Base-by-base conservation (phyloP, 176 grass and related monocot species). In the Avena insularis region DNA sequence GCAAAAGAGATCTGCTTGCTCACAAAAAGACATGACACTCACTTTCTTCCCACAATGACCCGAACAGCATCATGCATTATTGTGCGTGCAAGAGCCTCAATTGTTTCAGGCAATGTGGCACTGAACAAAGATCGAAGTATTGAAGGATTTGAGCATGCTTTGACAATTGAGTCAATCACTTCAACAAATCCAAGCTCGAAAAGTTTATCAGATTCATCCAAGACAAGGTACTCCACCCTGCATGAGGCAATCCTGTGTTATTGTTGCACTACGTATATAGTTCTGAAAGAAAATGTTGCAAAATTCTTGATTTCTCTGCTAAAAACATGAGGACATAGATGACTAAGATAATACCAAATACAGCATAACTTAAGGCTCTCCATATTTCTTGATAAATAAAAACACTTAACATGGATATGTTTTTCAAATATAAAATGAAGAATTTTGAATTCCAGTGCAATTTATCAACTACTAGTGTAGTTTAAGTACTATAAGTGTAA, bases 151-250 rank as follows among this genome's bases (percentile, higher is more conserved):
- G 91, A 98, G 82, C 93, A 98, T 47, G 93, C 90, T 89, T 92
- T 88, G 8, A 98, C 91, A 61, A 95, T 46, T 75, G 90, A 95
- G 89, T 95, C 93, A 43, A 95, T 92, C 75, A 95, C 91, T 87
- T 95, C 93, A 21, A 98, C 90, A 60, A 98, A 98, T 56, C 96
- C 93, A 70, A 98, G 93, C 86, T 95, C 96, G 84, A 98, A 98
- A 84, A 95, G 92, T 62, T 98, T 98, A 89, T 98, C 92, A 79
- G 96, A 95, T 83, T 98, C 96, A 88, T 98, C 96, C 87, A 98
- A 83, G 64, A 98, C 96, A 67, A 98, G 85, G 87, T 98, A 94
- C 64, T 98, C 91, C 77, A 98, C 97, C 76, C 97, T 94, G 92
- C 82, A 94, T 69, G 82, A 88, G 25, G 43, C 51, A 87, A 57